Conservation (phyloP, 208 protist genomes). For the Trypanosoma rangeli region DNA sequence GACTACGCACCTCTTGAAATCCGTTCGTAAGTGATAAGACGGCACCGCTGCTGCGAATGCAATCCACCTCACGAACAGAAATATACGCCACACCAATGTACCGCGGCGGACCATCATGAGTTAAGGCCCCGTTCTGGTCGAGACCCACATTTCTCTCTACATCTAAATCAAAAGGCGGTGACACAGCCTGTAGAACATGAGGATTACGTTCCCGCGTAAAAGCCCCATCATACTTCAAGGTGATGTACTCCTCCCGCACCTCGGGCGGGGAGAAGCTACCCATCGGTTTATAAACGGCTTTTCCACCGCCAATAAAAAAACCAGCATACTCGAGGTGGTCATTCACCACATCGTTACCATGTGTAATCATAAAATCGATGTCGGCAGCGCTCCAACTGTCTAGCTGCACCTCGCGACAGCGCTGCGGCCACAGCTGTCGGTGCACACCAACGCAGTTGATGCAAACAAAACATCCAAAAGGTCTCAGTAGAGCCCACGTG, state of each 20-base stretch:
- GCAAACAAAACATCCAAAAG: conserved; percentile 75
- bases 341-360: conserved; percentile 63
- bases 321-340: conserved; percentile 66
- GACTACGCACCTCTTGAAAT: conserved; percentile 68
- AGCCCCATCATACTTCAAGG: conserved; percentile 56
- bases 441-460: conserved; percentile 79
- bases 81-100: conserved; percentile 57
- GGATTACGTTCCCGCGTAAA: conserved; percentile 47
- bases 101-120: conserved; percentile 41
- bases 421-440: conserved; percentile 69
- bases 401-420: conserved; percentile 64
- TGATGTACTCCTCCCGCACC: conserved; percentile 58
- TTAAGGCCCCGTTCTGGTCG: not conserved
- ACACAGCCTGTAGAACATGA: conserved; percentile 2
- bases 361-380: conserved; percentile 53
- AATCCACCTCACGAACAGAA: conserved; percentile 53
- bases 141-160: not conserved
- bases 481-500: conserved; percentile 64
- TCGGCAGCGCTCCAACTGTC: conserved; percentile 58
- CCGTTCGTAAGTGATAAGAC: conserved; percentile 70
- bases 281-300: conserved; percentile 38
- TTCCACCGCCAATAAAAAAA: conserved; percentile 14
- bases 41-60: conserved; percentile 33
- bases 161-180: conserved; percentile 9
- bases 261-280: conserved; percentile 30